These are phyloP conservation scores for Phaeotremella fagi DNA, from an alignment of 768 basidiomycete species.

Conservation along the genomic window DNA sequence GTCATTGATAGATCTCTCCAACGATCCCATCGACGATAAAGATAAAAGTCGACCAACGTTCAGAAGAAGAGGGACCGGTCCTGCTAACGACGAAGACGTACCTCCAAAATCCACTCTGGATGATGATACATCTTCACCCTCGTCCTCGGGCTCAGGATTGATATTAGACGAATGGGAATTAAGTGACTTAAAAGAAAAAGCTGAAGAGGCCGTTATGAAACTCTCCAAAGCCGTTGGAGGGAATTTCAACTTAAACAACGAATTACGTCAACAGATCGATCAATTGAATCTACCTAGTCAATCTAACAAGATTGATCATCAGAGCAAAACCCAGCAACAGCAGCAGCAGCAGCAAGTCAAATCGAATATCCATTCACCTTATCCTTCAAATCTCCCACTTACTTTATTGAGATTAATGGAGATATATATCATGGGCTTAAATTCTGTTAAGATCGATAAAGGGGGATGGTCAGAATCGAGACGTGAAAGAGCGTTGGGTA, in stretches of 20 bases:
- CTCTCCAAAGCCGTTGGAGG: conserved; percentile 22
- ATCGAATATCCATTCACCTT: conserved; percentile 31
- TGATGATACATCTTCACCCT: no score
- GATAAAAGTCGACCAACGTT: conserved; percentile 23
- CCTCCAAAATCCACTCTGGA: no score
- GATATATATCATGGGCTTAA: conserved; percentile 38
- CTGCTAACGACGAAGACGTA: conserved; percentile 20
- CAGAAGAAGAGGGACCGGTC: conserved; percentile 31
- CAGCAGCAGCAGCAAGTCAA: no score
- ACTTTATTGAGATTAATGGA: conserved; percentile 42
- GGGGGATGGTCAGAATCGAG: conserved; percentile 43
- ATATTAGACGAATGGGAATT: conserved; percentile 39
- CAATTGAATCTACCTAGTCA: conserved; percentile 27
- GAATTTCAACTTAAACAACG: conserved; percentile 13
- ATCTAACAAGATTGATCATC: not conserved
- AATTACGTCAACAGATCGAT: conserved; percentile 30
- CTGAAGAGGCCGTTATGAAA: conserved; percentile 30
- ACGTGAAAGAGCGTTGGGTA: conserved; percentile 33
- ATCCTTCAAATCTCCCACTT: conserved; percentile 42
- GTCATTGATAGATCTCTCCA: not conserved
- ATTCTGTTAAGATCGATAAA: conserved; percentile 9
- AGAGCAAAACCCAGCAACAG: conserved; percentile 1
- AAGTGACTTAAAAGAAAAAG: conserved; percentile 17
- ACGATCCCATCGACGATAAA: not conserved
- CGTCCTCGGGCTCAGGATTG: not conserved